A percentile compares a stretch with the other conserved stretches of the same genome.
Conservation (phyloP, 805 yeast species). For the Saccharomycopsis vini region DNA sequence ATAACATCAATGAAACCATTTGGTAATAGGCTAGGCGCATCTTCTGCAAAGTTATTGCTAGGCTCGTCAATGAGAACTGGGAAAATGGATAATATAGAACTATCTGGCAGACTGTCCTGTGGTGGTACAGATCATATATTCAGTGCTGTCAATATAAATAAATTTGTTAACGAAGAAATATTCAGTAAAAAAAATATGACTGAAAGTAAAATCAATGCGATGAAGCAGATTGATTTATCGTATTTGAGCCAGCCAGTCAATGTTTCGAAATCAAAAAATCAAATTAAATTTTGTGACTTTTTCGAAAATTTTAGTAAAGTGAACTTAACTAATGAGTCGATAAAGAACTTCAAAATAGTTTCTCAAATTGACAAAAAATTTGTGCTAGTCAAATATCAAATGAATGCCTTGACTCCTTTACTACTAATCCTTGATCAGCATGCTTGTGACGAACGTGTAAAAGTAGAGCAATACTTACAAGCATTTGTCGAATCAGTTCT, state of each 20-base stretch:
- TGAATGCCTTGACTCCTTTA: slow-evolving; percentile 7
- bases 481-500: slow-evolving; percentile 28
- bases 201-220: no score
- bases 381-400: slow-evolving; percentile 34
- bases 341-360: slow-evolving; percentile 29
- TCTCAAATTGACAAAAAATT: slow-evolving; percentile 60
- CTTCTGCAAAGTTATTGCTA: neutral
- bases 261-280: neutral
- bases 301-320: slow-evolving; percentile 13
- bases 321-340: slow-evolving; percentile 21
- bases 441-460: slow-evolving; percentile 73
- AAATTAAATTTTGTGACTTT: slow-evolving; percentile 9
- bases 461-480: slow-evolving; percentile 42
- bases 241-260: slow-evolving; percentile 2
- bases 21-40: neutral
- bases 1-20: no score
- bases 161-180: no score
- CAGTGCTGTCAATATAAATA: no score
- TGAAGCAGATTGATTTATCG: neutral
- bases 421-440: slow-evolving; percentile 64
- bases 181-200: no score
- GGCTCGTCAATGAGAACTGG: slow-evolving; percentile 1
- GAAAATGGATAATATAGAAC: slow-evolving; percentile 3
- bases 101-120: slow-evolving; percentile 2
- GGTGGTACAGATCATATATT: neutral